These are phyloP conservation scores for Colletotrichum destructivum DNA, from an alignment of 2,329 filamentous ascomycete species.

Conservation along the genomic window DNA sequence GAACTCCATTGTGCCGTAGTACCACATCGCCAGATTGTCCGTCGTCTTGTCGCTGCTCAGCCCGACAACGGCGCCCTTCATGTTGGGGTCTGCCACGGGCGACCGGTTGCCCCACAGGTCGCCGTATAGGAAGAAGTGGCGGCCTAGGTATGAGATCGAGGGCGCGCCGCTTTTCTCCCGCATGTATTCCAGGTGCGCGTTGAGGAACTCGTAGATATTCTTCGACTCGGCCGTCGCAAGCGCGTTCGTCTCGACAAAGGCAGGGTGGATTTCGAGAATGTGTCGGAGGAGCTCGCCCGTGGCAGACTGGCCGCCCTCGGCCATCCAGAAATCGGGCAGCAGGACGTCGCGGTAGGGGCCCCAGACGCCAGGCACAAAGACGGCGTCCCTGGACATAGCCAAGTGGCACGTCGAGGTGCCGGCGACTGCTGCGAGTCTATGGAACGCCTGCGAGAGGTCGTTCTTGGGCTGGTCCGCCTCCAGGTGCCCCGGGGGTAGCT, in stretches of 20 bases:
- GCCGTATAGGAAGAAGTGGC: slow-evolving; percentile 98
- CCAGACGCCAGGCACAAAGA: slow-evolving; percentile 97
- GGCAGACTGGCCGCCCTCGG: slow-evolving; percentile 95
- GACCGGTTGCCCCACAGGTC: slow-evolving; percentile 98
- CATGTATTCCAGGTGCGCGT: slow-evolving; percentile 86
- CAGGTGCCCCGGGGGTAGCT: slow-evolving; percentile 70
- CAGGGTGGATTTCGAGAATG: slow-evolving; percentile 94
- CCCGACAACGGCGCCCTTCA: slow-evolving; percentile 92
- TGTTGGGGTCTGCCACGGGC: slow-evolving; percentile 91
- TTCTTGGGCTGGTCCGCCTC: slow-evolving; percentile 80
- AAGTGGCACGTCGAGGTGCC: slow-evolving; percentile 98
- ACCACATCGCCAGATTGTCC: slow-evolving; percentile 90
- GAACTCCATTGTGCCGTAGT: slow-evolving; percentile 98
- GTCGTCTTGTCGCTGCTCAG: slow-evolving; percentile 89
- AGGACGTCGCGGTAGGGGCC: slow-evolving; percentile 96
- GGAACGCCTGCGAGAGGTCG: slow-evolving; percentile 93
- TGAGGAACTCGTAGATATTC: slow-evolving; percentile 96
- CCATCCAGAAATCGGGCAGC: slow-evolving; percentile 94
- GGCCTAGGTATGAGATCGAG: slow-evolving; percentile 85
- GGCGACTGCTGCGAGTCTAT: slow-evolving; percentile 91
- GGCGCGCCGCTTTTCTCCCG: slow-evolving; percentile 79
- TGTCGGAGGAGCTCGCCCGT: slow-evolving; percentile 96
- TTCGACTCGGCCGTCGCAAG: slow-evolving; percentile 85
- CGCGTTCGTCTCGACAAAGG: slow-evolving; percentile 84
- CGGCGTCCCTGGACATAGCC: slow-evolving; percentile 92